Base-by-base conservation (phyloP, 805 yeast species). In the Suhomyces canberraensis region DNA sequence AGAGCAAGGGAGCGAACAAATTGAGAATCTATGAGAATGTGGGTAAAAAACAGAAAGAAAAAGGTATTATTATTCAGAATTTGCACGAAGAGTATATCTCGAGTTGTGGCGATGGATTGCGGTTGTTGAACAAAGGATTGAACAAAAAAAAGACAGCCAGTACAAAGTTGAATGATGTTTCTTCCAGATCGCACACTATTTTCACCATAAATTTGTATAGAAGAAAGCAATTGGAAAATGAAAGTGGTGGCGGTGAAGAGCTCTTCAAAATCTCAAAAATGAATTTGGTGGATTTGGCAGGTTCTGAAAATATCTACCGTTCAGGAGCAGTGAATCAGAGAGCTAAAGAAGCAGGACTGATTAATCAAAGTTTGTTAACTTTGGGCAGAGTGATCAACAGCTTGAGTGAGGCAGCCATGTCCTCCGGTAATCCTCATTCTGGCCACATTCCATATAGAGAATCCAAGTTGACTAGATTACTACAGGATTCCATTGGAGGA, bases 271-370 rank as follows among this genome's bases (percentile, higher is more conserved):
- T 75, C 2, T 81, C 88, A 4, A 87, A 86, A 51, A 72, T 87
- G 55, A 87, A 89, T 53, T 64, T 89, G 16, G 98, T 91, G 4
- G 98, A 91, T 64, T 69, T 91, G 45, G 98, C 98, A 0, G 98
- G 98, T 0, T 85, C 95, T 4, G 98, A 91, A 57, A 90, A 90
- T 55, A 82, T 91, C 36, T 76, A 70, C 45, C 69, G 88, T 50
- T 85, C 96, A 0, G 98, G 98, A 3, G 96, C 97, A 0, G 71
- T 78, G 16, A 80, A 84, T 47, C 83, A 79, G 54, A 71, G 96
- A 29, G 96, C 96, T 0, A 80, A 88, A 47, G 98, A 91, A 54
- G 96, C 97, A 0, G 97, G 96, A 0, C 78, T 87, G 14, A 90
- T 90, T 34, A 91, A 91, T 59, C 95, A 88, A 58, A 83, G 95